Base-by-base conservation (phyloP, 805 yeast genomes). In the Candida xyloterini region DNA sequence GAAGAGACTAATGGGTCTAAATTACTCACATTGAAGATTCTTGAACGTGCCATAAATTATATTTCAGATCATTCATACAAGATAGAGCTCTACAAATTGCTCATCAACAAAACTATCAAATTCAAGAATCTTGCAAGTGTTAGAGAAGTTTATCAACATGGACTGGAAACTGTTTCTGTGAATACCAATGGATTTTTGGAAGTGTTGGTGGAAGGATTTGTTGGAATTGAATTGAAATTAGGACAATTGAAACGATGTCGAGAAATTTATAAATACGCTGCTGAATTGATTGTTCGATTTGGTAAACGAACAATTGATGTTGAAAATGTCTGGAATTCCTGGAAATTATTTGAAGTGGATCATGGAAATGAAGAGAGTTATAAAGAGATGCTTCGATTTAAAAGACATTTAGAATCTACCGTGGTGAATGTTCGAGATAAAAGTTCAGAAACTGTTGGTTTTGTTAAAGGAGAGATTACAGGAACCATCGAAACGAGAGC, bases 321-420 rank as follows among this genome's bases (percentile, higher is more conserved):
- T 20, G 58, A 42, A 6, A 26, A 38, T 1, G 55, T 79, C 23
- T 88, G 95, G 95, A 63, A 62, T 1, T 59, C 61, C 21, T 90
- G 95, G 95, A 80, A 80, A 38, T 56, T 66, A 9, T 87, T 89
- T 57, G 98, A 90, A 56, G 57, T 84, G 24, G 68, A 73, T 10
- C 50, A 76, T 57, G 98, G 98, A 4, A 65, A 73, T 43, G 93
- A 84, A 52, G 71, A 69, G 3, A 75, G 84, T 0, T 88, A 75
- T 58, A 87, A 84, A 51, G 82, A 79, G 15, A 81, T 89, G 90
- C 57, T 87, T 16, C 63, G 81, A 32, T 65, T 67, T 45, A 83
- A 79, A 55, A 69, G 87, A 46, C 54, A 62, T 11, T 35, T 50
- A 33, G 59, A 52, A 30, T 47, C 45, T 15, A 44, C 41, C 5